Evolutionary conservation across 2,329 filamentous ascomycete species (phyloP).

Genomic region (Penicillium sp.): DNA sequence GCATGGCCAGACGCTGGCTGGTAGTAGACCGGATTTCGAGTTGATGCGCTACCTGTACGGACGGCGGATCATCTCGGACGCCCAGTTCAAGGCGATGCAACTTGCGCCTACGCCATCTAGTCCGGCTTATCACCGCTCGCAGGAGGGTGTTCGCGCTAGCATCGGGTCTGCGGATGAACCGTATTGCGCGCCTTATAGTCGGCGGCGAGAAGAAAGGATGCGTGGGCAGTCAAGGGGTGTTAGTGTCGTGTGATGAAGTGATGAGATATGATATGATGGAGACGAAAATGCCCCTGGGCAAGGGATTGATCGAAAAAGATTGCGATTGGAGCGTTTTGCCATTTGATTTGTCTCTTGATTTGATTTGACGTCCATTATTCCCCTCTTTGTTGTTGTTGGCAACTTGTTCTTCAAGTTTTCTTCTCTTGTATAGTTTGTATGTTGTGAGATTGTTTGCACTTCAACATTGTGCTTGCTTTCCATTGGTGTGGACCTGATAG

Average conservation of each 20-base stretch:
- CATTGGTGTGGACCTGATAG: background rate
- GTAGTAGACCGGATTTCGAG: constrained; percentile 48
- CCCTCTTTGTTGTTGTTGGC: constrained; percentile 16
- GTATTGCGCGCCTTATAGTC: constrained; percentile 45
- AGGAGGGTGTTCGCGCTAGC: constrained; percentile 41
- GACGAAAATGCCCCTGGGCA: background rate
- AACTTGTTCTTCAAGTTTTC: constrained; percentile 11
- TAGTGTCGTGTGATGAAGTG: constrained; percentile 31
- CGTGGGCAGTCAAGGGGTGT: constrained; percentile 39
- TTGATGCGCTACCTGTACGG: constrained; percentile 52
- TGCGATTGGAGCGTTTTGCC: background rate
- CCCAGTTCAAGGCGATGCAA: constrained; percentile 50
- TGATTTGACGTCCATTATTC: constrained; percentile 18
- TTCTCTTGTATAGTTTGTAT: background rate
- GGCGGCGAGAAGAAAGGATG: constrained; percentile 45
- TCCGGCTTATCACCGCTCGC: constrained; percentile 43
- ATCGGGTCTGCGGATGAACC: constrained; percentile 47
- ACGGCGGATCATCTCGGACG: constrained; percentile 46
- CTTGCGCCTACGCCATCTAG: constrained; percentile 43
- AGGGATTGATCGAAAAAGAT: background rate
- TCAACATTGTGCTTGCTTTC: background rate
- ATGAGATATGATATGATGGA: background rate
- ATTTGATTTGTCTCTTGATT: constrained; percentile 9
- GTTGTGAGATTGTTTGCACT: background rate
- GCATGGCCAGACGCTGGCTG: constrained; percentile 45